Base-by-base conservation (phyloP, 2,329 filamentous ascomycete species). In the Parastagonospora nodorum region DNA sequence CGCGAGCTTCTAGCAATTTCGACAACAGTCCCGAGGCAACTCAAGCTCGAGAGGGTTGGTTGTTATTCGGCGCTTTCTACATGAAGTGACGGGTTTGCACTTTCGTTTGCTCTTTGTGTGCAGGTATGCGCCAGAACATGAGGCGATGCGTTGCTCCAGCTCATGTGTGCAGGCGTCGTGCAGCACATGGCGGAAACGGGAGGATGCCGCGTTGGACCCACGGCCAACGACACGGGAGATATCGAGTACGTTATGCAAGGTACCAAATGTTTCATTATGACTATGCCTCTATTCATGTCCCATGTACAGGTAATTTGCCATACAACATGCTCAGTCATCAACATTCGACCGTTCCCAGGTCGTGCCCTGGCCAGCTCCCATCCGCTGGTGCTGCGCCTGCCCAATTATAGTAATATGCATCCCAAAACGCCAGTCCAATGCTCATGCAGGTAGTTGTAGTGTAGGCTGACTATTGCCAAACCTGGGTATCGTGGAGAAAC, bases 401-500 rank as follows among this genome's bases (percentile, higher is more conserved):
- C 33, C 4, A 36, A n/a, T 19, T 12, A 30, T 24, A n/a, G 24
- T 31, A 27, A 32, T 12, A 24, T 40, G 15, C 32, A 14, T 12
- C 10, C 14, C n/a, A 30, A 27, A 68, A 70, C 69, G 56, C 69
- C 69, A 42, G 39, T 46, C 61, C 60, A 68, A 73, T 73, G 68
- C 67, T 61, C 52, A 67, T 71, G 56, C 49, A 42, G 24, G 27
- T 42, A 35, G 24, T 60, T 64, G 51, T 58, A 58, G 52, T 61
- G 40, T 54, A 57, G 52, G 53, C 55, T 51, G 60, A 58, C 59
- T 45, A 37, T 52, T 53, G 59, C 58, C 57, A 49, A 53, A 57
- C 52, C 52, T 48, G 69, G 71, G 70, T 71, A 73, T 72, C 66
- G 63, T 63, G 45, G 58, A 61, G 63, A 59, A 68, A 67, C 57